phyloP scores from a whole-genome alignment of 306 rosid genomes.

The Fragaria vesca region DNA sequence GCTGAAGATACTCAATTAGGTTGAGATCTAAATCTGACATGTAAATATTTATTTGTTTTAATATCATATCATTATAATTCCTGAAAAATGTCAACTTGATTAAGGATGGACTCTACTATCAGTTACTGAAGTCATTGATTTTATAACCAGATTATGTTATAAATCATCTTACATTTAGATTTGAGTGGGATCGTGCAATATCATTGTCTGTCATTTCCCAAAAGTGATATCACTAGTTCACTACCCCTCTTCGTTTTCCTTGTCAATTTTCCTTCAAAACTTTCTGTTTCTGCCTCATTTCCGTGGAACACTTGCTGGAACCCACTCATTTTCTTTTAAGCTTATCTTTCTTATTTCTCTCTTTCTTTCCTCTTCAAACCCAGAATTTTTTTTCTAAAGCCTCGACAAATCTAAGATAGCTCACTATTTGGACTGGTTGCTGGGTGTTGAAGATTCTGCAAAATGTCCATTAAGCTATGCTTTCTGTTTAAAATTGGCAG shows the following conservation, averaged over 20 bases:
- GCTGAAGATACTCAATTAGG: background rate
- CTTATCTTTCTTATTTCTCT: background rate
- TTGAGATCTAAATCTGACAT: background rate
- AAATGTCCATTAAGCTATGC: background rate
- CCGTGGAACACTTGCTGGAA: background rate
- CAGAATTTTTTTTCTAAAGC: background rate
- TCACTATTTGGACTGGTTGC: background rate
- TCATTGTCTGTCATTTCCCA: background rate
- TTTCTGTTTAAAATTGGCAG: background rate
- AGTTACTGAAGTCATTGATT: background rate
- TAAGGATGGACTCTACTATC: background rate
- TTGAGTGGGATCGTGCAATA: background rate
- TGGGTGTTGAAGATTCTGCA: background rate
- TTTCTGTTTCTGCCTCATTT: background rate
- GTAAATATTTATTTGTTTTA: background rate
- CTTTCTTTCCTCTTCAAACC: background rate
- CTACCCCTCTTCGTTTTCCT: background rate
- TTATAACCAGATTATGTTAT: background rate
- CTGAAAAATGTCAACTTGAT: background rate
- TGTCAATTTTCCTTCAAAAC: background rate
- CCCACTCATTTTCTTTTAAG: background rate
- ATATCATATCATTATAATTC: background rate
- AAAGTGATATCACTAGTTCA: too few relatives aligned
- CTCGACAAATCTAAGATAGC: background rate
- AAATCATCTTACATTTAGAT: background rate